Evolutionary conservation across 2,329 filamentous ascomycete genomes (phyloP).

Genomic region (Fusarium sp.): DNA sequence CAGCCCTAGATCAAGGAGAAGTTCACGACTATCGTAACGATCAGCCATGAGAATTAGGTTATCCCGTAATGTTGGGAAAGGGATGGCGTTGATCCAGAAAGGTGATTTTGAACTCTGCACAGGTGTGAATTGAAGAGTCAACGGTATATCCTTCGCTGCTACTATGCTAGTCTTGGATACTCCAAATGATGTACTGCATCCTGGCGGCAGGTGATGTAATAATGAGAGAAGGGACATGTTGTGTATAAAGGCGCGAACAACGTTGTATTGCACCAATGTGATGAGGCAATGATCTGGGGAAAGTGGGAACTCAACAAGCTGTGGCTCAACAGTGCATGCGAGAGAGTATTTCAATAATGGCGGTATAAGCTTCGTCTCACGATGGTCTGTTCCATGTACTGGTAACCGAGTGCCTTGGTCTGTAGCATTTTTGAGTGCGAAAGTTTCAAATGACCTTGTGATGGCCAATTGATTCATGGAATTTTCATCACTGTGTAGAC

Average conservation of each 20-base stretch:
- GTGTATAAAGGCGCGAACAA: neutral
- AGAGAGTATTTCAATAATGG: neutral
- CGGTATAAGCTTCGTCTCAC: neutral
- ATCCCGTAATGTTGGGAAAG: neutral
- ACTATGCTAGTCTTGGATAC: neutral
- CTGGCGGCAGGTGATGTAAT: neutral
- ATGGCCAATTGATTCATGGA: neutral
- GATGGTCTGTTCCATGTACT: fast-evolving
- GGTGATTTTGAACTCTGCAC: neutral
- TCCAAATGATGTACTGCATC: neutral
- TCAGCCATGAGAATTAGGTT: neutral
- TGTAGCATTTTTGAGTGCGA: neutral
- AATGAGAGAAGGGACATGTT: neutral
- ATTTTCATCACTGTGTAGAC: neutral
- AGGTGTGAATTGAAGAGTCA: neutral
- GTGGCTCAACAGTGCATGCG: neutral
- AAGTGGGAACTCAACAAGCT: neutral
- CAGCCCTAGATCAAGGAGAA: neutral
- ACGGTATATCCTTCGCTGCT: neutral
- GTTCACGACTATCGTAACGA: neutral
- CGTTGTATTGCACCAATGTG: slow-evolving; percentile 1
- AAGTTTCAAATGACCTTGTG: neutral
- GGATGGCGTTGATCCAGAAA: neutral
- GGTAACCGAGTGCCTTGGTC: fast-evolving
- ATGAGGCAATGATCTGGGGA: slow-evolving; percentile 1